Base-by-base conservation (phyloP, 2,329 filamentous ascomycete species). In the Exophiala alcalophila region DNA sequence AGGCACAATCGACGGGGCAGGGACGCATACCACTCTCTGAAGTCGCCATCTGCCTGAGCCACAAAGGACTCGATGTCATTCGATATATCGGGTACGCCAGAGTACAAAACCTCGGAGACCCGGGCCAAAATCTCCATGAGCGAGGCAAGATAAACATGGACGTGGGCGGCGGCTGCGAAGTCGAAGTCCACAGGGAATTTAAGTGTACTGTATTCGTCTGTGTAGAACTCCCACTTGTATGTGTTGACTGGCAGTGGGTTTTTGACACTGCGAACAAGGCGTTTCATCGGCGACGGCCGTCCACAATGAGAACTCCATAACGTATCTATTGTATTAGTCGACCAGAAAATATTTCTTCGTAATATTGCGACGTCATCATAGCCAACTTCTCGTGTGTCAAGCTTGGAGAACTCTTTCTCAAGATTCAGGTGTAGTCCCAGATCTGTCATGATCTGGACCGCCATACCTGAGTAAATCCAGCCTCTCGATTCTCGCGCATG, bases 401-500 rank as follows among this genome's bases (percentile, higher is more conserved):
- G 23, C 18, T 34, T 34, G 4, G 31, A 34, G 19, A 29, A 32
- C 25, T 62, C 14, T 59, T 60, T 1, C 65, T 65, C 1, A 50
- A 54, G 8, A 26, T 65, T 18, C 59, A 67, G 2, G 36, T 69
- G 36, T 49, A 62, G 46, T 64, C 65, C 69, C 26, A 72, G 62
- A 40, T 71, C 66, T 29, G 69, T 67, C 11, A 64, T 60, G 24
- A 71, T 59, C 29, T 67, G 59, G 61, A 68, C 68, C 2, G 66
- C 65, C 68, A 70, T 70, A 12, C 65, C 65, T 36, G 20, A 27
- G 39, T 69, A 71, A 2, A 71, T 52, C 69, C 69, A 71, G 15
- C 67, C 68, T 5, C 69, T 62, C 11, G 68, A 65, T 43, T 70
- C 68, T n/a, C 68, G 61, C n/a, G 65, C 66, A 12, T 60, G 65